Percentiles rank a stretch among this genome's conserved stretches.
These are phyloP conservation scores for Magnusiomyces clavatus DNA, from an alignment of 1,139 yeast species.

Conservation along the genomic window DNA sequence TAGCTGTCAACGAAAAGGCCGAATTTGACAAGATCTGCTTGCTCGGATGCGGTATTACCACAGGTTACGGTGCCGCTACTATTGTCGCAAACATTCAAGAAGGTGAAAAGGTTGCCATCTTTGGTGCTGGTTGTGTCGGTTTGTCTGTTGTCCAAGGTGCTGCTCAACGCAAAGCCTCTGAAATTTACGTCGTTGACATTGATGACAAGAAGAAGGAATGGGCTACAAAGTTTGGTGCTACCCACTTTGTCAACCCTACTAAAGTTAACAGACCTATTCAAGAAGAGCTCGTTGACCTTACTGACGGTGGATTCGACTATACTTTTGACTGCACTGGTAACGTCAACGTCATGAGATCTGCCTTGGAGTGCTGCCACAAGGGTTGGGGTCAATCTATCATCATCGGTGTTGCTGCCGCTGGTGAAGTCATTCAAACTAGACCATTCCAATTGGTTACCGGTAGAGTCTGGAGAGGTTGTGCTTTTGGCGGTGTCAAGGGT, in stretches of 20 bases:
- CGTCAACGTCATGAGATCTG: slow-evolving; percentile 87
- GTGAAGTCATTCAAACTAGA: slow-evolving; percentile 90
- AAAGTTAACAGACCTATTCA: slow-evolving; percentile 71
- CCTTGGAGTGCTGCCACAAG: slow-evolving; percentile 94
- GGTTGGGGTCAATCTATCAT: slow-evolving; percentile 97
- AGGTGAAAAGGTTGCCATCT: slow-evolving; percentile 92
- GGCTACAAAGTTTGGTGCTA: slow-evolving; percentile 89
- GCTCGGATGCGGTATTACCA: slow-evolving; percentile 96
- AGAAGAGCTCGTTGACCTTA: slow-evolving; percentile 74
- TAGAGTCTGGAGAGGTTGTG: slow-evolving; percentile 97
- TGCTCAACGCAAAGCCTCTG: slow-evolving; percentile 65
- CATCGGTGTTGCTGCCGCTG: slow-evolving; percentile 98
- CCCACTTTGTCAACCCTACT: slow-evolving; percentile 84
- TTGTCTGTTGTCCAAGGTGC: slow-evolving; percentile 96
- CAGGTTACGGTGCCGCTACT: slow-evolving; percentile 97
- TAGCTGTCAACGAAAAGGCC: slow-evolving; percentile 79
- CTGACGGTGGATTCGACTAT: slow-evolving; percentile 94
- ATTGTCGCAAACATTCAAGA: slow-evolving; percentile 86
- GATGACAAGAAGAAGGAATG: slow-evolving; percentile 77
- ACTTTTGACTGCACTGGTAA: slow-evolving; percentile 99
- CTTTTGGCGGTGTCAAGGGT: slow-evolving; percentile 98
- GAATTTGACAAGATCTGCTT: slow-evolving; percentile 82
- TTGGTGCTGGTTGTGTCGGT: slow-evolving; percentile 98
- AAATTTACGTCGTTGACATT: slow-evolving; percentile 81
- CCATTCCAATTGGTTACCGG: slow-evolving; percentile 99